A percentile compares a stretch with the other conserved stretches of the same genome.
Conservation (phyloP, 129 eudicot genomes). For the Dittrichia graveolens region DNA sequence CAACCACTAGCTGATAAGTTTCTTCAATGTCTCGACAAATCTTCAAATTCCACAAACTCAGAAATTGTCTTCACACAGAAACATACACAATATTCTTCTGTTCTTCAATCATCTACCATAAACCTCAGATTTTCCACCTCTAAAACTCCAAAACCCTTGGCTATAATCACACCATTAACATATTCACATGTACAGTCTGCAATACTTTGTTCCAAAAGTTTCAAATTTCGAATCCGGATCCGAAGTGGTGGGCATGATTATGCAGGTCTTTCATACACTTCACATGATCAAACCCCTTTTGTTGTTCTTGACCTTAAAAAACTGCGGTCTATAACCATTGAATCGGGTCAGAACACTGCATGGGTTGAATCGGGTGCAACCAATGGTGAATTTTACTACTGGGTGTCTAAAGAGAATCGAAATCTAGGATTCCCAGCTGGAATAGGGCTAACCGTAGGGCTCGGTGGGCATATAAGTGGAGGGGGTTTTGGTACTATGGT, state of each 20-base stretch:
- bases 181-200: slow-evolving; percentile 15
- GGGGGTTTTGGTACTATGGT: slow-evolving; percentile 15
- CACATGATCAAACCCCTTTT: slow-evolving; percentile 3
- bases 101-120: neutral
- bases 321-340: neutral
- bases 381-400: slow-evolving; percentile 29
- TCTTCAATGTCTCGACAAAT: slow-evolving; percentile 11
- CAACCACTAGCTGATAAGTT: neutral
- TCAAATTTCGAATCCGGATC: slow-evolving; percentile 7
- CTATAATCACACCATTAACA: neutral
- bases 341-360: slow-evolving; percentile 14
- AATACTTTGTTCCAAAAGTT: slow-evolving; percentile 11
- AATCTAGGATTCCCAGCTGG: slow-evolving; percentile 35
- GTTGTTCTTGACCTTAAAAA: slow-evolving; percentile 31
- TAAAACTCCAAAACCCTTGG: no score
- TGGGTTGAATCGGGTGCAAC: slow-evolving; percentile 30
- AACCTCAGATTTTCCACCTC: slow-evolving; percentile 7
- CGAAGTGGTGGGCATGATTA: slow-evolving; percentile 37
- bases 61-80: slow-evolving; percentile 1
- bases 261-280: slow-evolving; percentile 21
- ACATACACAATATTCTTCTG: neutral
- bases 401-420: slow-evolving; percentile 11
- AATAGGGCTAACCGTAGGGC: slow-evolving; percentile 18
- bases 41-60: no score
- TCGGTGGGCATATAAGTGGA: slow-evolving; percentile 22